Percentiles rank a stretch among this genome's conserved stretches.
Evolutionary conservation across 1,284 basidiomycete genomes (phyloP).

Genomic region (Xerocomus minutiporus): DNA sequence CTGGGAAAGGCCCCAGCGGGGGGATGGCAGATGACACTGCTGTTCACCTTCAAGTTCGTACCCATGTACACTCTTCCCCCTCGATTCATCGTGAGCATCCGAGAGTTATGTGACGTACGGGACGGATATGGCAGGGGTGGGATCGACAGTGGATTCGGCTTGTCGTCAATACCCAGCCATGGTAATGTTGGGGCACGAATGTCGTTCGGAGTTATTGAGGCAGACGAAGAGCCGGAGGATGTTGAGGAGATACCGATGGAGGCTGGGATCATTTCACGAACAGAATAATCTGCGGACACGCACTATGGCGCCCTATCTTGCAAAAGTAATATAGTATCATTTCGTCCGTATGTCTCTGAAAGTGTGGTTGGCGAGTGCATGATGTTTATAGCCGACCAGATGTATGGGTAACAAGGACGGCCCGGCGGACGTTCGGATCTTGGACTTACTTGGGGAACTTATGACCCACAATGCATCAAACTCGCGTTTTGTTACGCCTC

Average conservation of each 20-base stretch:
- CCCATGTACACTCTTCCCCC: slow-evolving; percentile 3
- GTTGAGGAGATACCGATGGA: not conserved
- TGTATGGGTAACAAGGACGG: too few relatives aligned
- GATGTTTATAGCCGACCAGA: not conserved
- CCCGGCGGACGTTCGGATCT: too few relatives aligned
- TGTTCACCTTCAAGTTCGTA: not conserved
- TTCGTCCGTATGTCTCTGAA: not conserved
- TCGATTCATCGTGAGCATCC: slow-evolving; percentile 1
- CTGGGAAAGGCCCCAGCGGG: not conserved
- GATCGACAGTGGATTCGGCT: not conserved
- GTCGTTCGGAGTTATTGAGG: not conserved
- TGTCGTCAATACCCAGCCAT: not conserved
- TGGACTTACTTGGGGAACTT: too few relatives aligned
- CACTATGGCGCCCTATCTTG: not conserved
- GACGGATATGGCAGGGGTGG: too few relatives aligned
- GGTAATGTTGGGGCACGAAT: not conserved
- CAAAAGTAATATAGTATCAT: not conserved
- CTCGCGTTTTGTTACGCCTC: too few relatives aligned
- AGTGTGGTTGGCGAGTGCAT: not conserved
- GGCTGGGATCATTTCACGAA: not conserved
- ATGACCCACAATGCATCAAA: too few relatives aligned
- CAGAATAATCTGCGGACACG: not conserved
- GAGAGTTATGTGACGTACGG: not conserved
- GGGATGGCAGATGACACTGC: not conserved
- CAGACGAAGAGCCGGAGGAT: not conserved